Percentiles rank a stretch among this genome's conserved stretches.
Evolutionary conservation across 23 red algal genomes (phyloP).

Genomic region (Gracilaria domingensis): DNA sequence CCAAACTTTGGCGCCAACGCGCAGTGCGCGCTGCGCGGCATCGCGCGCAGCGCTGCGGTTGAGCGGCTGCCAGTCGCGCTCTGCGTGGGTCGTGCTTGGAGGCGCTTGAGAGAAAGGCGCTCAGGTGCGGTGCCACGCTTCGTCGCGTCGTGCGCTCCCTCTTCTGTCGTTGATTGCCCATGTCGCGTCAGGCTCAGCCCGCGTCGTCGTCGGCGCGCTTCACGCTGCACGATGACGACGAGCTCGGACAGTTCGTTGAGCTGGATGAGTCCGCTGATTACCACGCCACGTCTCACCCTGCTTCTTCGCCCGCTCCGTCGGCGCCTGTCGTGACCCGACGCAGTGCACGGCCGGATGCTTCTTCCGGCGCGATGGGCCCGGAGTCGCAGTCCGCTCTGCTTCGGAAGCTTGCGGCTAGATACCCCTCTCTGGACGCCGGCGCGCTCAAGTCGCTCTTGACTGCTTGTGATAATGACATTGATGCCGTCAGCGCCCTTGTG

Average conservation of each 20-base stretch:
- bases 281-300: not conserved
- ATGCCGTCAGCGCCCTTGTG: not conserved
- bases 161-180: not conserved
- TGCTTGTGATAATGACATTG: conserved; percentile 33
- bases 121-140: not conserved
- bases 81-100: no score
- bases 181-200: conserved; percentile 14
- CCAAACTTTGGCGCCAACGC: no score
- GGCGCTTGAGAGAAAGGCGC: no score
- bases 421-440: conserved; percentile 18
- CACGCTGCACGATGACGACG: conserved; percentile 27
- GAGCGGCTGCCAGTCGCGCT: no score
- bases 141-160: not conserved
- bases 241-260: conserved; percentile 8
- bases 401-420: conserved; percentile 16
- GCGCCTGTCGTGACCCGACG: not conserved
- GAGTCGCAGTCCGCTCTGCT: not conserved
- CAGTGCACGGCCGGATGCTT: not conserved
- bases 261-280: conserved; percentile 26
- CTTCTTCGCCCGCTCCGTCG: not conserved
- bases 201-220: conserved; percentile 5
- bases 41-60: no score
- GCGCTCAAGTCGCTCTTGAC: conserved; percentile 3
- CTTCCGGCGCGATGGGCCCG: not conserved
- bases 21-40: no score